These are phyloP conservation scores for Microstroma glucosiphilum DNA, from an alignment of 1,284 basidiomycete species.

Conservation along the genomic window DNA sequence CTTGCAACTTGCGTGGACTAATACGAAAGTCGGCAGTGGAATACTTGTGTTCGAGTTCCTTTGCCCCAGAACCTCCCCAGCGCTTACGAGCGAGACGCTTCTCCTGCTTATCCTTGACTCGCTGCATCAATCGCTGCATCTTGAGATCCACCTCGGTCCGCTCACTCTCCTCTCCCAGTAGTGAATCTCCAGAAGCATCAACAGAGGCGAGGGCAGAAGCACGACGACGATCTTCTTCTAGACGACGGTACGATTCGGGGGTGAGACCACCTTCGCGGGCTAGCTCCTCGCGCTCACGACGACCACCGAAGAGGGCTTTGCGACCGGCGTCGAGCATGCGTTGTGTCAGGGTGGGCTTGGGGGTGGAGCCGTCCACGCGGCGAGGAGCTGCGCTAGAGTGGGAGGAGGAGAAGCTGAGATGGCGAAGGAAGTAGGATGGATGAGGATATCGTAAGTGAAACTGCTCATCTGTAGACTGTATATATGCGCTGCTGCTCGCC, in stretches of 20 bases:
- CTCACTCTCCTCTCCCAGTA: neutral
- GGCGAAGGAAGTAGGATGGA: no score
- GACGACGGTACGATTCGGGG: neutral
- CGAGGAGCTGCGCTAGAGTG: no score
- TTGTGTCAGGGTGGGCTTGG: no score
- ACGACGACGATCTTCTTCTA: neutral
- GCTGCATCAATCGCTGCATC: neutral
- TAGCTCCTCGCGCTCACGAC: neutral
- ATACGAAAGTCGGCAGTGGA: conserved; percentile 87
- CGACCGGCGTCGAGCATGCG: neutral
- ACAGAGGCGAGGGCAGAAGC: neutral
- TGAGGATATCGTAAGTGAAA: no score
- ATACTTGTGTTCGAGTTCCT: conserved; percentile 68
- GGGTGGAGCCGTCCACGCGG: no score
- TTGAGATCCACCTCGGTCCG: neutral
- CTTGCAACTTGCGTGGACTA: conserved; percentile 83
- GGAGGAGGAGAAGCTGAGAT: no score
- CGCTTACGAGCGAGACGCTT: neutral
- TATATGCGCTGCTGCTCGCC: no score
- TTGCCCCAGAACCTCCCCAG: conserved; percentile 11
- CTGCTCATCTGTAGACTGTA: no score
- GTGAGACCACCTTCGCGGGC: neutral
- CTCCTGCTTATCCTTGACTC: neutral
- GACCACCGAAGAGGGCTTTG: conserved; percentile 1
- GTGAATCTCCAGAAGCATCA: neutral